Evolutionary conservation across 2,329 filamentous ascomycete species (phyloP).

Genomic region (Botrytis sinoallii): DNA sequence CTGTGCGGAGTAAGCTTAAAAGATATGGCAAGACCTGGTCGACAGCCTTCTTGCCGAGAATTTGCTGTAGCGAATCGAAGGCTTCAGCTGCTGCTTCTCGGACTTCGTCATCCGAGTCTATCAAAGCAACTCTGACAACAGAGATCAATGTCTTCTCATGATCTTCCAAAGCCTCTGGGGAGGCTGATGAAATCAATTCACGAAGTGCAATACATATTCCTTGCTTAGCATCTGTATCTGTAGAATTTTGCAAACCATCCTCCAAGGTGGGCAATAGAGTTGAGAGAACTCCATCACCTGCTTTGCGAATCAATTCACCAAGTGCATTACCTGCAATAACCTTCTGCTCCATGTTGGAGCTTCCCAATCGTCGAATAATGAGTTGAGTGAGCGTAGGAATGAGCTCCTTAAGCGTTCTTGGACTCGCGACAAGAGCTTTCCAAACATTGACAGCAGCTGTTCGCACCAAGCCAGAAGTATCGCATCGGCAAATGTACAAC

Average conservation of each 20-base stretch:
- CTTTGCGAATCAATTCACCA: conserved; percentile 94
- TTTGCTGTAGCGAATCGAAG: conserved; percentile 91
- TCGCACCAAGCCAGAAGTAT: conserved; percentile 89
- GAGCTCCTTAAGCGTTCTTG: conserved; percentile 89
- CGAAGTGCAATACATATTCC: conserved; percentile 95
- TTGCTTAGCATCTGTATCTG: conserved; percentile 89
- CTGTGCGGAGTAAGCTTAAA: conserved; percentile 80
- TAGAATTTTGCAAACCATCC: conserved; percentile 82
- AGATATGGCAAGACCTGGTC: conserved; percentile 94
- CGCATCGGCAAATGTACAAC: conserved; percentile 94
- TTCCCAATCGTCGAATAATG: conserved; percentile 88
- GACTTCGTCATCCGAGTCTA: conserved; percentile 84
- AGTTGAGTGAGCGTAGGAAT: conserved; percentile 93
- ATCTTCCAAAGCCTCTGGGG: conserved; percentile 83
- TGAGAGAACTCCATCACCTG: conserved; percentile 87
- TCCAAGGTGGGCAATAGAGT: conserved; percentile 88
- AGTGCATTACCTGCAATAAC: conserved; percentile 96
- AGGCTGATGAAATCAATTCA: conserved; percentile 87
- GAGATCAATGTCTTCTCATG: conserved; percentile 94
- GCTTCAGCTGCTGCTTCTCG: conserved; percentile 95
- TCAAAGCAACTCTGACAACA: conserved; percentile 87
- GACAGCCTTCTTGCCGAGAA: conserved; percentile 89
- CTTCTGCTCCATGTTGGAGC: conserved; percentile 97
- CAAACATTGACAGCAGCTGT: conserved; percentile 88
- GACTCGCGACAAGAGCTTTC: conserved; percentile 93